Evolutionary conservation across 371 early-diverging fungal genomes (phyloP).

Genomic region (Coemansia sp.): DNA sequence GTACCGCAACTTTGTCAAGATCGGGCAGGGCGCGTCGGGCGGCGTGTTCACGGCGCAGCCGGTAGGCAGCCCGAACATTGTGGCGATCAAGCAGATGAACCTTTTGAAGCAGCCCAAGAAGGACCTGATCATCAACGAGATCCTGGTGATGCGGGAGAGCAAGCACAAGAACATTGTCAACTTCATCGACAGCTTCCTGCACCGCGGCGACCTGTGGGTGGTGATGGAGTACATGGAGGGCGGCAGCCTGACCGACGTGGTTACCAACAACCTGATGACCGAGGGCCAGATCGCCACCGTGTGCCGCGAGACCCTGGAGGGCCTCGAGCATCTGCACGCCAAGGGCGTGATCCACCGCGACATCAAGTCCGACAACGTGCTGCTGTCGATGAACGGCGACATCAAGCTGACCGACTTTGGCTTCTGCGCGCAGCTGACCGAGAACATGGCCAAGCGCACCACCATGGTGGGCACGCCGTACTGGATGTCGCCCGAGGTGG

Average conservation of each 20-base stretch:
- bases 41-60: slow-evolving; percentile 87
- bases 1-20: slow-evolving; percentile 87
- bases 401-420: slow-evolving; percentile 97
- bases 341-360: slow-evolving; percentile 95
- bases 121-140: slow-evolving; percentile 94
- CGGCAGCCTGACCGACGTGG: slow-evolving; percentile 96
- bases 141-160: slow-evolving; percentile 91
- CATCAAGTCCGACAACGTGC: slow-evolving; percentile 95
- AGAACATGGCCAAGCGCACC: slow-evolving; percentile 84
- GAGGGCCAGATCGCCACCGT: slow-evolving; percentile 93
- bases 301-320: slow-evolving; percentile 82
- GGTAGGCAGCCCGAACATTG: slow-evolving; percentile 63
- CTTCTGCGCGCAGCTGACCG: slow-evolving; percentile 90
- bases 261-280: slow-evolving; percentile 86
- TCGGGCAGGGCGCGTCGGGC: slow-evolving; percentile 98
- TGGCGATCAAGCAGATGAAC: slow-evolving; percentile 98
- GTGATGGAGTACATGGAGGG: slow-evolving; percentile 99
- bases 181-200: slow-evolving; percentile 85
- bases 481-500: slow-evolving; percentile 93
- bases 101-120: slow-evolving; percentile 89
- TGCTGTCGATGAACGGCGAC: slow-evolving; percentile 80
- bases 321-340: slow-evolving; percentile 87
- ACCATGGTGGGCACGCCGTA: slow-evolving; percentile 51
- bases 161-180: slow-evolving; percentile 95
- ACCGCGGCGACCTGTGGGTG: slow-evolving; percentile 88